Base-by-base conservation (phyloP, 2,329 filamentous ascomycete genomes). In the Trichoderma gracile region DNA sequence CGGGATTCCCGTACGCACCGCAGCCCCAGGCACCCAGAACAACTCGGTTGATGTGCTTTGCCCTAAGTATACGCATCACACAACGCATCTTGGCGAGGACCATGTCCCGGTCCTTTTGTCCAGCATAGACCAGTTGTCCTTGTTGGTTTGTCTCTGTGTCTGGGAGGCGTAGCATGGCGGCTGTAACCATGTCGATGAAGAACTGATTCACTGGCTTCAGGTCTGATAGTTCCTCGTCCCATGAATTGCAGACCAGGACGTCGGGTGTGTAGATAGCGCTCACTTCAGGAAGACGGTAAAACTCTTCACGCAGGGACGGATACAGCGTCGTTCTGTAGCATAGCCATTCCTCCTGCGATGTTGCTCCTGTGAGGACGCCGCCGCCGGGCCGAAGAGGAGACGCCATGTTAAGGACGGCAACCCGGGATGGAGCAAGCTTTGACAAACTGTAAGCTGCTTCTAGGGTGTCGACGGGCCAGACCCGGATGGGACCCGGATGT, bases 1-100 rank as follows among this genome's bases (percentile, higher is more conserved):
- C 80, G 0, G 86, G 87, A 67, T 89, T 89, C 0, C 84, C 85
- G 64, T 87, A 86, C 0, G 84, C 84, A 3, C 86, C 86, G 66
- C 86, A 88, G 0, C 87, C 87, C 85, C 86, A 89, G 0, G 86
- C 86, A 0, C 87, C 87, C 0, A 89, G 76, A 0, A 89, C 82
- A 0, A 89, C 69, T 63, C 76, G 80, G 43, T 74, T 77, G 4
- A 78, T 77, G 0, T 82, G 81, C 64, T 79, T 80, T 1, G 74
- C 70, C 9, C 77, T 72, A 2, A 79, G 77, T 5, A 88, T 81
- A 1, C 85, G 78, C 72, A 89, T 70, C 1, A 88, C 84, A 6
- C 78, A 79, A 27, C 78, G 78, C 80, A 89, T 88, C 74, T 88
- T 88, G 7, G 74, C 73, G 27, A 80, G 69, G 0, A 80, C 80